Base-by-base conservation (phyloP, 768 basidiomycete species). In the Boletus rubescentipes region DNA sequence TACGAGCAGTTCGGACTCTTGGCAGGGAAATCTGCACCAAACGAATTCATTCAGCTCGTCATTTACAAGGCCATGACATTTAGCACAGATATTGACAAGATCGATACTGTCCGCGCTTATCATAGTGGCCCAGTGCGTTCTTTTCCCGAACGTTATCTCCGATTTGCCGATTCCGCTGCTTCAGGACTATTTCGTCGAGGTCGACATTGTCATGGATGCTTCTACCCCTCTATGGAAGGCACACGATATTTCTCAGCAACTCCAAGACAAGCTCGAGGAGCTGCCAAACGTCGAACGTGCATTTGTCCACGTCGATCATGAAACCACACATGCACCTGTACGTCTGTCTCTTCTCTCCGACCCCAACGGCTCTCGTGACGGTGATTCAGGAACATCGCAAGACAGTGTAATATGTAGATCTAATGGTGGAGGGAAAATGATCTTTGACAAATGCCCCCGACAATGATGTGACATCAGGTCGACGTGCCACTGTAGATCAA, bases 251-350 rank as follows among this genome's bases (percentile, higher is more conserved):
- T 87, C 87, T 61, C 91, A 93, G 69, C 79, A 86, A 57, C 72
- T 93, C 16, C 91, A 93, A 65, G 92, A 93, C 66, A 91, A 89
- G 72, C 85, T 97, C 43, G 94, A 97, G 67, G 81, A 84, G 15
- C 74, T 97, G 36, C 92, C 93, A 3, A 89, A 91, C 62, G 94
- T 97, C 39, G 93, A 91, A 58, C 78, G 94, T 35, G 94, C 94
- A 35, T 97, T 95, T 69, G 93, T 97, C 23, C 94, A 97, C 66
- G 91, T 96, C 54, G 94, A 97, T 72, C 88, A 96, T 64, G 94
- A 96, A 73, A 87, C 89, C 6, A 87, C 86, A n/a, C 93, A 95
- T 72, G 64, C 75, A 15, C 84, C 84, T 11, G 85, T 86, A 51
- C 42, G 78, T 63, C 30, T 51, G 2, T 41, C 23, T 34, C 20